phyloP scores from a whole-genome alignment of 345 rosid genomes.

The Nasturtium officinale region DNA sequence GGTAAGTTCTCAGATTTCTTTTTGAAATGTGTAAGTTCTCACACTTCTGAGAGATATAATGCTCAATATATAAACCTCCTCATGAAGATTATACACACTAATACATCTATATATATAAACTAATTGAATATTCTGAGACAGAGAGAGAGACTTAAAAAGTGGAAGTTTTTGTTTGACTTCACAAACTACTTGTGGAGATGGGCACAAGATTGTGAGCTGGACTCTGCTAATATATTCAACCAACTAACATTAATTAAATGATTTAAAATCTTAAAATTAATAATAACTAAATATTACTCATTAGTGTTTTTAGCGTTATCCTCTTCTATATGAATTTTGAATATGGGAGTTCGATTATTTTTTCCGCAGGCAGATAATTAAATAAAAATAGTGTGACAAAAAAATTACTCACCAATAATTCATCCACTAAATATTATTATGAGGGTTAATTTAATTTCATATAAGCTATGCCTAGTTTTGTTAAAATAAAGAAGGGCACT shows the following conservation, averaged over 20 bases:
- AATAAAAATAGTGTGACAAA: not conserved
- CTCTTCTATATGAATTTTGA: not conserved
- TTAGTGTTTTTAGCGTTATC: not conserved
- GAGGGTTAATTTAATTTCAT: slow-evolving; percentile 2
- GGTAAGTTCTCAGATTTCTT: slow-evolving; percentile 8
- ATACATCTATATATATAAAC: slow-evolving; percentile 12
- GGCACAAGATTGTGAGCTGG: slow-evolving; percentile 36
- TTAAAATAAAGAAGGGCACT: not conserved
- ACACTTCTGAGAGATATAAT: slow-evolving; percentile 23
- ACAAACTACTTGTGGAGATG: slow-evolving; percentile 41
- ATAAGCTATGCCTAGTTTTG: slow-evolving; percentile 1
- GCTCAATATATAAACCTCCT: slow-evolving; percentile 31
- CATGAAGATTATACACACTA: slow-evolving; percentile 9
- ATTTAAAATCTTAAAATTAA: not conserved
- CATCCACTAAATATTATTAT: slow-evolving; percentile 1
- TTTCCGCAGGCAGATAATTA: not conserved
- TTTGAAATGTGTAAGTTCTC: not conserved
- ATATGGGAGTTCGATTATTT: not conserved
- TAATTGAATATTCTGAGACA: slow-evolving; percentile 34
- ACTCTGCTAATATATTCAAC: slow-evolving; percentile 18
- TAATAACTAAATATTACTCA: slow-evolving; percentile 10
- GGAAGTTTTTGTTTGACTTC: slow-evolving; percentile 44
- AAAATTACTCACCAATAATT: not conserved
- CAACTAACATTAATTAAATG: not conserved
- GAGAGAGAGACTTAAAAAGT: slow-evolving; percentile 16